Percentiles rank a stretch among this genome's conserved stretches.
These are phyloP conservation scores for Phytophthora chlamydospora DNA, from an alignment of 352 stramenopile genomes.

Conservation along the genomic window DNA sequence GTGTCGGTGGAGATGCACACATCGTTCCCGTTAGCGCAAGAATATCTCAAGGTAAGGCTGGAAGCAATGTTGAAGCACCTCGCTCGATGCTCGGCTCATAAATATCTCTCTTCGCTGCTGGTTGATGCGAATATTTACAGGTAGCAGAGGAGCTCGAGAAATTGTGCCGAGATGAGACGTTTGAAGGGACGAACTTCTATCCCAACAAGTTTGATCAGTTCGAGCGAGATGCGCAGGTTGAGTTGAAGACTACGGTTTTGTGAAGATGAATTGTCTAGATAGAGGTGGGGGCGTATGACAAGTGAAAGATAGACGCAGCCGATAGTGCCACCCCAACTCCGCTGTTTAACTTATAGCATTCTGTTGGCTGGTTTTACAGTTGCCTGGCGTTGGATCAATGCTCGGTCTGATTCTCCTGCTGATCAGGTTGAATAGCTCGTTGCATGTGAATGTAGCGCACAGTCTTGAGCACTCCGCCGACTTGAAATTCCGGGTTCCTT, in stretches of 20 bases:
- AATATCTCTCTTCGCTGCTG: constrained; percentile 2
- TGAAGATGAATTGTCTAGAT: constrained; percentile 4
- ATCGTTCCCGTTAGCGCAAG: constrained; percentile 94
- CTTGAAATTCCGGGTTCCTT: constrained; percentile 36
- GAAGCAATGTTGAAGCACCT: neutral
- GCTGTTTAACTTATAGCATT: constrained; percentile 19
- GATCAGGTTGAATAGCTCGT: constrained; percentile 16
- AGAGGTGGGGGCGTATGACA: constrained; percentile 12
- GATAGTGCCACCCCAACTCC: constrained; percentile 8
- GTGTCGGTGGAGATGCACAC: constrained; percentile 93
- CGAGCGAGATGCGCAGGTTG: constrained; percentile 25
- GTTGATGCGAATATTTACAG: constrained; percentile 31
- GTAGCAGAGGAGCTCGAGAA: constrained; percentile 93
- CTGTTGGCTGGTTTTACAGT: constrained; percentile 3
- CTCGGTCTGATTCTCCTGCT: constrained; percentile 38
- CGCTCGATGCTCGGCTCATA: constrained; percentile 1
- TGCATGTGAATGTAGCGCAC: constrained; percentile 38
- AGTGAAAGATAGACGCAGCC: constrained; percentile 27
- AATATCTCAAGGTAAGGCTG: constrained; percentile 91
- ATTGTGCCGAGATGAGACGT: constrained; percentile 96
- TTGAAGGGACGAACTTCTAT: constrained; percentile 96
- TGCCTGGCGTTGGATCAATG: constrained; percentile 15
- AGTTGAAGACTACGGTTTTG: constrained; percentile 20
- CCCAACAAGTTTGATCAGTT: constrained; percentile 90
- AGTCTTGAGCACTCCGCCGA: constrained; percentile 37